phyloP scores from a whole-genome alignment of 768 basidiomycete genomes.

The Mycena galericulata region DNA sequence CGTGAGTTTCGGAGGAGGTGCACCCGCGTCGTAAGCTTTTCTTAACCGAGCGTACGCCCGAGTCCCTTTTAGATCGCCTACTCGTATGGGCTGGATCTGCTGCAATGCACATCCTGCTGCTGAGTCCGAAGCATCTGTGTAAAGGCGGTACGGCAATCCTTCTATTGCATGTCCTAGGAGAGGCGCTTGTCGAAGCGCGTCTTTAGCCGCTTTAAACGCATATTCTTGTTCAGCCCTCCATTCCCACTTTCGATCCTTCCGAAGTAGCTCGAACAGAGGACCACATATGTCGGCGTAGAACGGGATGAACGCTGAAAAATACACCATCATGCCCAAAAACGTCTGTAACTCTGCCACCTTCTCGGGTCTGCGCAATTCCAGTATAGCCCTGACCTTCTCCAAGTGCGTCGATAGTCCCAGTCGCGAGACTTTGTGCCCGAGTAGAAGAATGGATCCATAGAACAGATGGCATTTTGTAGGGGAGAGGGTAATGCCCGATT shows the following conservation, averaged over 20 bases:
- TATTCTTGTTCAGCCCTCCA: conserved; percentile 23
- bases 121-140: conserved; percentile 38
- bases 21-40: conserved; percentile 18
- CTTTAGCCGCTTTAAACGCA: conserved; percentile 37
- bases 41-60: conserved; percentile 1
- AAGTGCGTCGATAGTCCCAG: no score
- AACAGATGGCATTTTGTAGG: no score
- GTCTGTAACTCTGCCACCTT: no score
- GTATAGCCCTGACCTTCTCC: no score
- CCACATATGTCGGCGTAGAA: conserved; percentile 13
- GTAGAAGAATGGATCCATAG: no score
- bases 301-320: no score
- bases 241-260: not conserved
- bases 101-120: no score
- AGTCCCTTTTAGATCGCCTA: conserved; percentile 15
- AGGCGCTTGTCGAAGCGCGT: conserved; percentile 36
- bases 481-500: no score
- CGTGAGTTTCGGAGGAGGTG: not conserved
- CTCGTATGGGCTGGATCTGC: no score
- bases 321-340: no score
- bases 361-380: no score
- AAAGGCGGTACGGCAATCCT: conserved; percentile 40
- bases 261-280: conserved; percentile 18
- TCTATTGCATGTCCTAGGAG: conserved; percentile 36
- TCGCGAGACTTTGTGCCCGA: no score